Evolutionary conservation across 331 rosid genomes (phyloP), one percentile per base, ranked within the genome.

Genomic region (Prunus yedoensis): DNA sequence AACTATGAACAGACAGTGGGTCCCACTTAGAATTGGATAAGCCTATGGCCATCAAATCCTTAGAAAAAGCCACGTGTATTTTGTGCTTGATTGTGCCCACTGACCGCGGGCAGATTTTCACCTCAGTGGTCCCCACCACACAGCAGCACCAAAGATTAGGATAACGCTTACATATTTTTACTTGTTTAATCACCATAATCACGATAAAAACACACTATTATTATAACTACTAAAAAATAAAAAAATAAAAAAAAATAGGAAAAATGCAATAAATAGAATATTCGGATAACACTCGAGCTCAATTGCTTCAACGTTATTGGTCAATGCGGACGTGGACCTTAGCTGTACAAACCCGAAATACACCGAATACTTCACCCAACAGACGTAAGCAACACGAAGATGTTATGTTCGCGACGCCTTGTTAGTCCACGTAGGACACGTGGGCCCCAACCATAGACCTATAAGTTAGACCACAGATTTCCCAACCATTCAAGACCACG

Each of bases 301-400:
- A 4, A 68, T 7, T 23, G 35, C 45, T 13, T 38, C 57, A 51
- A 59, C 1, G 9, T 23, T 15, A 75, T 80, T 70, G 20, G 54
- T 20, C 46, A 38, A 56, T 1, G 41, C 12, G 71, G 83, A 78
- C 77, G 57, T 74, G 83, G 80, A 56, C 12, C 27, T 35, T 10
- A 78, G 54, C 80, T 78, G 80, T 74, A 17, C 21, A 13, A 58
- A 62, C 20, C 67, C 27, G 28, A 56, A 5, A 32, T 6, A 12
- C 32, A 53, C 49, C 60, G 11, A 28, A 16, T 2, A 25, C 46
- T 5, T 23, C 47, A 18, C 35, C 27, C 46, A 14, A 68, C 30
- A 7, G 45, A 41, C 73, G 66, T 35, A 16, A 23, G 4, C 65
- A 43, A 13, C 3, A 52, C 9, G 67, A 62, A 66, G 53, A 51